Base-by-base conservation (phyloP, 805 yeast genomes). In the Wickerhamomyces xylosicus region DNA sequence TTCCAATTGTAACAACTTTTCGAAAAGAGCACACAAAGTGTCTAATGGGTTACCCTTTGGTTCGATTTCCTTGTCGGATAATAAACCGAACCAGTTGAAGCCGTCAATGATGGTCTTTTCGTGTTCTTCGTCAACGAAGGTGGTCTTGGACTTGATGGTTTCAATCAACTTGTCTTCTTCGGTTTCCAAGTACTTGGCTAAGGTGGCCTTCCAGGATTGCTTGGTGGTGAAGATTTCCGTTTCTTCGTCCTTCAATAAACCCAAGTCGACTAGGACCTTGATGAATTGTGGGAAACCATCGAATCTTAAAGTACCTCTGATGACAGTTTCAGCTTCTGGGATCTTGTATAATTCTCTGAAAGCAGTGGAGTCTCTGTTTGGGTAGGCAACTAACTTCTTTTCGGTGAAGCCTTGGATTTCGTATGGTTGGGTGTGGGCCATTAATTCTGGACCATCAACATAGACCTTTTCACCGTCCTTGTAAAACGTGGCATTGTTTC, bases 221-320 rank as follows among this genome's bases (percentile, higher is more conserved):
- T 72, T 63, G 41, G 66, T 56, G 43, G 71, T 54, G 65, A 89
- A 78, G 47, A 71, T 65, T 44, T 74, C 79, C 46, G 64, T 62
- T 47, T 74, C 73, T 21, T 76, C 80, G 52, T 92, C 98, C 59
- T 77, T 79, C 59, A 92, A 72, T 74, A 92, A 80, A 19, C 96
- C 97, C 52, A 87, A 66, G 64, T 90, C 97, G 42, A 92, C 97
- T 37, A 92, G 74, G 35, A 82, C 97, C 69, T 89, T 89, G 62
- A 89, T 80, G 62, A 92, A 90, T 69, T 90, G 95, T 44, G 97
- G 96, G 90, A 92, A 92, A 37, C 98, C 98, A 69, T 87, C 97
- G 78, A 73, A 92, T 70, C 98, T 79, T 60, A 92, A 74, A 47
- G 98, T 92, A 59, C 98, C 98, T 71, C 98, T 84, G 57, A 92